A percentile compares a stretch with the other conserved stretches of the same genome.
phyloP scores from a whole-genome alignment of 1,139 yeast genomes.

The Scheffersomyces quercinus region DNA sequence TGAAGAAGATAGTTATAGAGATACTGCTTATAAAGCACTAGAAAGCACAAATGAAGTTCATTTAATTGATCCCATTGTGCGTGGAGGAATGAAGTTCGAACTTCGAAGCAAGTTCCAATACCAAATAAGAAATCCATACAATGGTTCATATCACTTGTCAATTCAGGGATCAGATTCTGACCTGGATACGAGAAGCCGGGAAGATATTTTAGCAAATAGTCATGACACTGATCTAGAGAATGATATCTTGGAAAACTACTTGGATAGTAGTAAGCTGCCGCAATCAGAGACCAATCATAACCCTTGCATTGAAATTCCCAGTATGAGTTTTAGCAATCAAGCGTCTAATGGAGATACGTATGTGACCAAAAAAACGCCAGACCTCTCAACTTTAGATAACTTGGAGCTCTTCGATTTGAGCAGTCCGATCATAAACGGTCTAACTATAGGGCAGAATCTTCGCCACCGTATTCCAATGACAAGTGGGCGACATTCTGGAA shows the following conservation, averaged over 20 bases:
- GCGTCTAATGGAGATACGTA: slow-evolving; percentile 3
- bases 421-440: slow-evolving; percentile 40
- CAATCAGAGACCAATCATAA: slow-evolving; percentile 9
- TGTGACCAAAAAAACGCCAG: slow-evolving; percentile 8
- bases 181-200: too few species aligned
- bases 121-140: slow-evolving; percentile 9
- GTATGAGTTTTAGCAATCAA: background rate
- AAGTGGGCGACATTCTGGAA: background rate
- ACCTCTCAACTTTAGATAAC: slow-evolving; percentile 11
- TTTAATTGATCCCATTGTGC: too few species aligned
- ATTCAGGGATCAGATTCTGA: slow-evolving; percentile 22
- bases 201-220: too few species aligned
- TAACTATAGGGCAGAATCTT: slow-evolving; percentile 34
- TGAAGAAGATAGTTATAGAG: too few species aligned
- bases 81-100: too few species aligned
- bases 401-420: slow-evolving; percentile 30
- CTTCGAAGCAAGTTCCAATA: too few species aligned
- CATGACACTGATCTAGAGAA: slow-evolving; percentile 19
- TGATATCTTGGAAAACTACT: slow-evolving; percentile 37
- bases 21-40: too few species aligned
- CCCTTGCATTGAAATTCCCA: slow-evolving; percentile 2
- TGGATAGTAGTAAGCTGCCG: slow-evolving; percentile 26
- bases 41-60: too few species aligned
- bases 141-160: slow-evolving; percentile 33
- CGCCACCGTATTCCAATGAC: slow-evolving; percentile 16